Base-by-base conservation (phyloP, 495 filamentous ascomycete species). In the Aeminium ludgeri region DNA sequence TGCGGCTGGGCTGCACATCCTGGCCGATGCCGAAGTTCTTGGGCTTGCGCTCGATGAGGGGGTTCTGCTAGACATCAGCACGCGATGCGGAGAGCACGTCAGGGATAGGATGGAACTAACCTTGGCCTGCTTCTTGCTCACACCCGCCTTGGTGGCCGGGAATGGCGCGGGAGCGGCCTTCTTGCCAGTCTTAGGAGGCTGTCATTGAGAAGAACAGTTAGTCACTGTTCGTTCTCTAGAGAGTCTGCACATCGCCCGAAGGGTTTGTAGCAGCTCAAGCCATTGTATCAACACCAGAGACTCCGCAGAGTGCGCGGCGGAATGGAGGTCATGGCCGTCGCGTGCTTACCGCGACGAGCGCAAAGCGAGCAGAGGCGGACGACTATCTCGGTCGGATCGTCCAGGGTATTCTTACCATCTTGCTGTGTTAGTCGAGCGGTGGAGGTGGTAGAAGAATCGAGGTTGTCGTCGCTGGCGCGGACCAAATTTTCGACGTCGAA, bases 21-120 rank as follows among this genome's bases (percentile, higher is more conserved):
- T 95, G 86, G 63, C 91, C 91, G 63, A 96, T 93, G 59, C 91
- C 91, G 71, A 78, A 99, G 82, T 99, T 99, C 60, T 83, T 82
- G 45, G 84, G 63, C 49, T 85, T 82, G 72, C 87, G 87, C 82
- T 96, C 91, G 69, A 96, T 78, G 61, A 99, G 86, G 57, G 89
- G 91, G 80, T 96, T 96, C 89, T 95, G 52, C 20, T 17, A 12
- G 60, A 50, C 38, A 38, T 52, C 16, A 51, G 41, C 46, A 48
- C 43, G 28, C 64, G 13, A 29, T 3, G 23, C 23, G 23, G 8
- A 8, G 8, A 4, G 8, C 8, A 8, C 3, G 23, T 25, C 4
- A 25, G 23, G 16, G 34, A 18, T 41, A 34, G 28, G 18, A 31
- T 35, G 8, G 12, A 36, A 73, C 80, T 63, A 61, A 92, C 89